phyloP scores from a whole-genome alignment of 805 yeast genomes.

The Lipomyces oligophaga region DNA sequence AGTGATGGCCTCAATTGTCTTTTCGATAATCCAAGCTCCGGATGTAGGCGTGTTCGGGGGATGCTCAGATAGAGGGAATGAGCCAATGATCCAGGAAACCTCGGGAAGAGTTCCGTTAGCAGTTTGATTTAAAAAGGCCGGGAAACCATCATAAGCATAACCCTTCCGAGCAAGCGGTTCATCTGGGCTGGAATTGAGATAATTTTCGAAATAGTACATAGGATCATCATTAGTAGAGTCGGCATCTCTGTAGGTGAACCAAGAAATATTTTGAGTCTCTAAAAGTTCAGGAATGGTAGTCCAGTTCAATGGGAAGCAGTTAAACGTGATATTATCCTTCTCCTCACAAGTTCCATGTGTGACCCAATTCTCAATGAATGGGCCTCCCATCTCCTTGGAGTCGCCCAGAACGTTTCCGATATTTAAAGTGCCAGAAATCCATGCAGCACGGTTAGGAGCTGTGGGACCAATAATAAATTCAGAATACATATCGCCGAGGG shows the following conservation, averaged over 20 bases:
- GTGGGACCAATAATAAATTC: slow-evolving; percentile 33
- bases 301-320: slow-evolving; percentile 32
- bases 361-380: slow-evolving; percentile 29
- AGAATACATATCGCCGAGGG: slow-evolving; percentile 33
- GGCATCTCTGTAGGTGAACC: slow-evolving; percentile 30
- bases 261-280: slow-evolving; percentile 23
- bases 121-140: slow-evolving; percentile 26
- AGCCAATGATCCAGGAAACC: slow-evolving; percentile 31
- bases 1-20: slow-evolving; percentile 28
- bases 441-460: slow-evolving; percentile 31
- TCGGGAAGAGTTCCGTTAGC: slow-evolving; percentile 31
- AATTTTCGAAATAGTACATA: slow-evolving; percentile 28
- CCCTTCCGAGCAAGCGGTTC: slow-evolving; percentile 28
- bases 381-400: slow-evolving; percentile 28
- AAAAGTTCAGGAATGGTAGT: slow-evolving; percentile 29
- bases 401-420: slow-evolving; percentile 28
- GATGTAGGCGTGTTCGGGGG: slow-evolving; percentile 30
- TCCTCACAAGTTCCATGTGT: slow-evolving; percentile 12
- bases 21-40: slow-evolving; percentile 31
- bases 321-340: slow-evolving; percentile 18
- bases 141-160: slow-evolving; percentile 26
- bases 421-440: slow-evolving; percentile 33
- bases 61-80: slow-evolving; percentile 32
- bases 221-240: slow-evolving; percentile 31
- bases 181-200: slow-evolving; percentile 9